These are phyloP conservation scores for Balansia obtecta DNA, from an alignment of 2,329 filamentous ascomycete species.

Conservation along the genomic window DNA sequence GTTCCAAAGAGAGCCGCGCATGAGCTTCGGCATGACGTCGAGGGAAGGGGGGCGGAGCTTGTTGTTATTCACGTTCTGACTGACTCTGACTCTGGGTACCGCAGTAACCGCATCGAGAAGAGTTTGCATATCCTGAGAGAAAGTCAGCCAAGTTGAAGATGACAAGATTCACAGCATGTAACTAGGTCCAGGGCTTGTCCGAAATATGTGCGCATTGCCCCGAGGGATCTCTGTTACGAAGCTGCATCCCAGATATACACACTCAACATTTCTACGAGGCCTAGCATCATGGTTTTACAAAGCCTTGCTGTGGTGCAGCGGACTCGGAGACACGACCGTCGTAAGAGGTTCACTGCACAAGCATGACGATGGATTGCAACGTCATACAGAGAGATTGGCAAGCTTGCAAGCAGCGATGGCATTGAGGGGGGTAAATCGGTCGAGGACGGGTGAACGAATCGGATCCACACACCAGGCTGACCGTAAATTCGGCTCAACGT, in stretches of 20 bases:
- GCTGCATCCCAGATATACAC: not conserved
- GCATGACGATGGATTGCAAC: not conserved
- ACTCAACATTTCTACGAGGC: not conserved
- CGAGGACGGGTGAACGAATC: too few species aligned
- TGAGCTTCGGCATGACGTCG: not conserved
- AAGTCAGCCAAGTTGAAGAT: not conserved
- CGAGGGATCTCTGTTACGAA: not conserved
- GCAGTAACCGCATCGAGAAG: constrained; percentile 41
- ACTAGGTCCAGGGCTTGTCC: not conserved
- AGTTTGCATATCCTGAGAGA: constrained; percentile 35
- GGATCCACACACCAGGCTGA: not conserved
- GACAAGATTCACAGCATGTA: not conserved
- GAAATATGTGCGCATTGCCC: not conserved
- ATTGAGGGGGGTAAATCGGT: too few species aligned
- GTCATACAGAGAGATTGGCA: not conserved
- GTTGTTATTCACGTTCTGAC: constrained; percentile 30
- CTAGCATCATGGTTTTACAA: not conserved
- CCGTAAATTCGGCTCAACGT: not conserved
- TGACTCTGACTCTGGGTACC: constrained; percentile 34
- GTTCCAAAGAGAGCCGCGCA: not conserved
- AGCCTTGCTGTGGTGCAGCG: not conserved
- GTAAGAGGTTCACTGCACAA: not conserved
- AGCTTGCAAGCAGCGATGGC: not conserved
- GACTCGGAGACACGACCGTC: not conserved
- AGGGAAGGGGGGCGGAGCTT: not conserved